These are phyloP conservation scores for Cenchrus fungigraminus DNA, from an alignment of 176 grass and related monocot genomes.

Conservation along the genomic window DNA sequence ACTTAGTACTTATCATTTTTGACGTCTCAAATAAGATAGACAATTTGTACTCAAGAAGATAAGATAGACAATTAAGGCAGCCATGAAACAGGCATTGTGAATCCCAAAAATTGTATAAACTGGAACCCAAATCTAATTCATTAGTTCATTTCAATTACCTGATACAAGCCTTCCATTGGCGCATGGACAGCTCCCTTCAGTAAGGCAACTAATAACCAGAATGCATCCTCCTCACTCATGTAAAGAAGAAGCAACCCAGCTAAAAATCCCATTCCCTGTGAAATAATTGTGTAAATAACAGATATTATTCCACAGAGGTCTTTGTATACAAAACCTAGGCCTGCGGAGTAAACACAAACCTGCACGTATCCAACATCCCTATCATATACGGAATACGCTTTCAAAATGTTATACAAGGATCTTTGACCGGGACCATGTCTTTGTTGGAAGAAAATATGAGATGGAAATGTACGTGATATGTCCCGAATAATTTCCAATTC, in stretches of 20 bases:
- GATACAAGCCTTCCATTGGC: slow-evolving; percentile 98
- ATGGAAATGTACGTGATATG: slow-evolving; percentile 98
- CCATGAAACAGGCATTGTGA: background rate
- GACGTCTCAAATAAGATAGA: background rate
- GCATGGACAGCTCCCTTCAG: slow-evolving; percentile 97
- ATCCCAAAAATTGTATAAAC: background rate
- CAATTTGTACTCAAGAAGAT: too few species aligned
- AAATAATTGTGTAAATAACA: slow-evolving; percentile 16
- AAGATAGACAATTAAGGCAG: background rate
- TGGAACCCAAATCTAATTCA: slow-evolving; percentile 11
- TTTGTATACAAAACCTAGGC: slow-evolving; percentile 10
- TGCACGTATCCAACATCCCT: slow-evolving; percentile 98
- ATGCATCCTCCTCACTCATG: slow-evolving; percentile 98
- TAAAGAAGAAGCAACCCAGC: slow-evolving; percentile 90
- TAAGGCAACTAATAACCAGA: slow-evolving; percentile 96
- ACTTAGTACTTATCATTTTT: background rate
- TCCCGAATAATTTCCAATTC: slow-evolving; percentile 98
- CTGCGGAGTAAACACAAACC: slow-evolving; percentile 51
- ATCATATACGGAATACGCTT: slow-evolving; percentile 96
- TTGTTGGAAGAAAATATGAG: slow-evolving; percentile 98
- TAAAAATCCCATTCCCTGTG: slow-evolving; percentile 99
- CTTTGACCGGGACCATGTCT: slow-evolving; percentile 96
- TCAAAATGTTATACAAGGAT: slow-evolving; percentile 94
- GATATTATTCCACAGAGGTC: slow-evolving; percentile 25
- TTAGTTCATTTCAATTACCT: slow-evolving; percentile 54